Evolutionary conservation across 441 rosid genomes (phyloP).

Genomic region (Isatis lusitanica): DNA sequence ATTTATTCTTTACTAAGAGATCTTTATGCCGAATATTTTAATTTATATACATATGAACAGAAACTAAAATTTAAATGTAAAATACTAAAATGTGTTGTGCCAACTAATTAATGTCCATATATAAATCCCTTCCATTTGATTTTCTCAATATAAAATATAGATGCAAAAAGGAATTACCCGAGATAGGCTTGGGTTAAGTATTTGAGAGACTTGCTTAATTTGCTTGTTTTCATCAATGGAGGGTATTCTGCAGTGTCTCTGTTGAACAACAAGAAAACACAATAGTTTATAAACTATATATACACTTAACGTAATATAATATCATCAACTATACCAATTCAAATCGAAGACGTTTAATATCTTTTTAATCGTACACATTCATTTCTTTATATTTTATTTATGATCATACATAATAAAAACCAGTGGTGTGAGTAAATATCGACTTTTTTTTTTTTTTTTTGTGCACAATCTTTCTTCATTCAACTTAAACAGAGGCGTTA

Average conservation of each 20-base stretch:
- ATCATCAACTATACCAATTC: too few species aligned
- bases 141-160: neutral
- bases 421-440: neutral
- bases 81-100: too few species aligned
- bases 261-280: neutral
- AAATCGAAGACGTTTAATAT: too few species aligned
- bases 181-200: conserved; percentile 73
- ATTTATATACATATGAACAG: neutral
- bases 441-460: too few species aligned
- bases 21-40: neutral
- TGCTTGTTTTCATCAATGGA: conserved; percentile 87
- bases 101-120: neutral
- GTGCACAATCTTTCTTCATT: too few species aligned
- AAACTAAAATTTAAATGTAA: neutral
- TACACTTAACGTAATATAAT: too few species aligned
- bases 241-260: conserved; percentile 82
- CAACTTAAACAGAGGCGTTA: too few species aligned
- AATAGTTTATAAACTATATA: neutral
- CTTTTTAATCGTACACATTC: neutral
- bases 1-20: too few species aligned
- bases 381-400: neutral
- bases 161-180: conserved; percentile 45
- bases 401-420: neutral
- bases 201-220: conserved; percentile 81
- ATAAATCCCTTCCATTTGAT: neutral